These are phyloP conservation scores for Colletotrichum sp. DNA, from an alignment of 2,329 filamentous ascomycete genomes.

Conservation along the genomic window DNA sequence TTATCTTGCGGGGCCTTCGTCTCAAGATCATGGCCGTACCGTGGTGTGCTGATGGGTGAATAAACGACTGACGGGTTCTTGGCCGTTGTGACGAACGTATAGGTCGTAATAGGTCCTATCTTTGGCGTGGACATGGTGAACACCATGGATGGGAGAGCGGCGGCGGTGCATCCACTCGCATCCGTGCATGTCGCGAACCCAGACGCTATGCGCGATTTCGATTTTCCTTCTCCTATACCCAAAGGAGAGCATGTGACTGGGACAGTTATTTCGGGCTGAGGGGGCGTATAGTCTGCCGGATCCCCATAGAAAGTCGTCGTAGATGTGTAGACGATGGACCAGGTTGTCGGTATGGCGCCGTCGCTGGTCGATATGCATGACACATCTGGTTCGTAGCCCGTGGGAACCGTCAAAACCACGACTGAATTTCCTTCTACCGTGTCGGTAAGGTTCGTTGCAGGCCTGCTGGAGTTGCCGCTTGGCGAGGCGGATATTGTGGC, in stretches of 20 bases:
- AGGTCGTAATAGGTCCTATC: conserved; percentile 25
- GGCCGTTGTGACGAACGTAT: conserved; percentile 56
- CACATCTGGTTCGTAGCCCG: neutral
- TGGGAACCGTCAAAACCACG: neutral
- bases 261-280: conserved; percentile 43
- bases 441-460: neutral
- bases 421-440: neutral
- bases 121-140: conserved; percentile 14
- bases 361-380: neutral
- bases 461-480: neutral
- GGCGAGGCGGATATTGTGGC: neutral
- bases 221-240: neutral
- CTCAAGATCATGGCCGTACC: conserved; percentile 12
- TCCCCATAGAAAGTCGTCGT: conserved; percentile 55
- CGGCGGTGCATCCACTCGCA: neutral
- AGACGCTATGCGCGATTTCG: neutral
- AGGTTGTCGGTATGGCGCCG: conserved; percentile 30
- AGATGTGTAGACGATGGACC: conserved; percentile 51
- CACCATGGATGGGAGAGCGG: neutral
- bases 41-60: conserved; percentile 23
- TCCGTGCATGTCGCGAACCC: neutral
- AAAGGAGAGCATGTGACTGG: conserved; percentile 24
- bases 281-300: conserved; percentile 49
- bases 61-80: conserved; percentile 57
- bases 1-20: conserved; percentile 1